Evolutionary conservation across 2,329 filamentous ascomycete species (phyloP), one percentile per base, ranked within the genome.

Genomic region (Dactylellina sp.): DNA sequence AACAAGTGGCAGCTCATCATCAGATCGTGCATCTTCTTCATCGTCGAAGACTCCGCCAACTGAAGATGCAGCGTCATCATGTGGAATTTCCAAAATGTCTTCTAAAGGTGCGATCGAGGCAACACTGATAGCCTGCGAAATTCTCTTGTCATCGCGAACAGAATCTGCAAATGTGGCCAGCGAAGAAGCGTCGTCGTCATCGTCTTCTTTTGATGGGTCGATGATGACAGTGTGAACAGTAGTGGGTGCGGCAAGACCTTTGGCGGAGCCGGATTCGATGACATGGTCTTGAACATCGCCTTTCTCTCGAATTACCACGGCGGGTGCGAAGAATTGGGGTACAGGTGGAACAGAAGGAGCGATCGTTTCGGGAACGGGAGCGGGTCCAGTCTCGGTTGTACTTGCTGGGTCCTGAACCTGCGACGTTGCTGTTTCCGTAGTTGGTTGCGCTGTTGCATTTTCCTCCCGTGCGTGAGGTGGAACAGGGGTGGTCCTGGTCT

Each of bases 181-280:
- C 1, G 91, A 91, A 1, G 89, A 92, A 25, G 84, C 82, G 70
- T 86, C 85, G 18, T 85, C 84, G 14, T 84, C 83, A 4, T 85
- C 82, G 5, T 81, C 79, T 2, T 84, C 81, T 1, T 83, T 81
- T 11, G 83, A 59, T 18, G 56, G 57, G 25, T 70, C 64, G 49
- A 75, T 65, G n/a, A 75, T 75, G 22, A 74, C 70, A 39, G 70
- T 74, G 32, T 74, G 70, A 22, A 74, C 61, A 39, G 70, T 46
- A 6, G 61, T 66, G 7, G 59, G 61, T 11, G 55, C 70, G 16
- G 70, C 28, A 22, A 74, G 42, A 52, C 70, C 70, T 22, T 65
- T 47, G 20, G 25, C 32, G 24, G 53, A 32, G 28, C 28, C 40
- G 7, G 61, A 40, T 40, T 53, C 37, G 24, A 47, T 39, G 14